A percentile compares a stretch with the other conserved stretches of the same genome.
Evolutionary conservation across 2,329 filamentous ascomycete species (phyloP).

Genomic region (Chaetomiaceae sp.): DNA sequence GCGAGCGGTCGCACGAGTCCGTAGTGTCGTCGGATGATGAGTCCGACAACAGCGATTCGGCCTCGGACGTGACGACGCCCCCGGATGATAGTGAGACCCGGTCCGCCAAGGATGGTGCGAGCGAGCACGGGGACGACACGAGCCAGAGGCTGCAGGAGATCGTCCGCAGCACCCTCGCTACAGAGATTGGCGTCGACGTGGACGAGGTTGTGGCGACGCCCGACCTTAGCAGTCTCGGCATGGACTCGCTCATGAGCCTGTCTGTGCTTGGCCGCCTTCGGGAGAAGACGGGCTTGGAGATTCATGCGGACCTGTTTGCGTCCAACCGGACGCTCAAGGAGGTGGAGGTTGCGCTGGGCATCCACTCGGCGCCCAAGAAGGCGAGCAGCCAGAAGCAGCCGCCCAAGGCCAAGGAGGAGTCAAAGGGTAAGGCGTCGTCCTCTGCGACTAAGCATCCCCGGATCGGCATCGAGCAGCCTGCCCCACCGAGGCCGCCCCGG

Average conservation of each 20-base stretch:
- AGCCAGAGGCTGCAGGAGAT: conserved; percentile 45
- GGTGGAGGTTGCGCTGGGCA: conserved; percentile 60
- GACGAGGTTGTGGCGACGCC: conserved; percentile 55
- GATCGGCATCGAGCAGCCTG: conserved; percentile 26
- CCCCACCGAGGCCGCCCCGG: conserved; percentile 36
- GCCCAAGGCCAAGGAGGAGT: too few relatives aligned
- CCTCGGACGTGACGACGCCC: conserved; percentile 50
- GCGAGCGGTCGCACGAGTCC: conserved; percentile 31
- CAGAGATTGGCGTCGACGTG: conserved; percentile 67
- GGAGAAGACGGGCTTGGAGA: conserved; percentile 49
- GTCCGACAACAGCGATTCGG: conserved; percentile 42
- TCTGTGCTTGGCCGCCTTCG: conserved; percentile 52
- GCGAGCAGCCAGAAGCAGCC: conserved; percentile 27
- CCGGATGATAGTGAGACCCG: conserved; percentile 50
- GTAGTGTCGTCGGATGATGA: conserved; percentile 40
- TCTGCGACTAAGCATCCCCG: conserved; percentile 30
- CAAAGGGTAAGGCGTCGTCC: too few relatives aligned
- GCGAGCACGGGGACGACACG: conserved; percentile 34
- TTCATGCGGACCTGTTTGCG: conserved; percentile 58
- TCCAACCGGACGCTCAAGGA: conserved; percentile 60
- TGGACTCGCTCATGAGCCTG: conserved; percentile 56
- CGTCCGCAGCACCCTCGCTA: conserved; percentile 63
- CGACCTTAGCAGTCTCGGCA: conserved; percentile 52
- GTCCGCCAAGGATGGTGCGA: conserved; percentile 40
- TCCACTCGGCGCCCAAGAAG: conserved; percentile 40